A percentile compares a stretch with the other conserved stretches of the same genome.
Conservation (phyloP, 306 rosid species). For the Mimosa bimucronata region DNA sequence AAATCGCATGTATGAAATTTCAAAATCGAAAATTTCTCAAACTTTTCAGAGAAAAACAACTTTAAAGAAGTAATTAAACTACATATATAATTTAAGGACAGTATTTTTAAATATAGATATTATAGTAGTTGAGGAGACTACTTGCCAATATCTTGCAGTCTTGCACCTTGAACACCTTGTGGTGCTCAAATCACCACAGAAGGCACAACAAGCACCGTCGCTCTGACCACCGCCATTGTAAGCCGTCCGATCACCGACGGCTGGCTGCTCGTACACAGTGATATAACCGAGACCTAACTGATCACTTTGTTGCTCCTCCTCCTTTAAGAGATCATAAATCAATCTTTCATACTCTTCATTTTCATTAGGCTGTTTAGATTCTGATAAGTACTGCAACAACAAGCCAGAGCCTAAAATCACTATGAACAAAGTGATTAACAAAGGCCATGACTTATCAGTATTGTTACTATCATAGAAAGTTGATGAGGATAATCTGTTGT, state of each 20-base stretch:
- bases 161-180: conserved; percentile 50
- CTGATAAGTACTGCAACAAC: neutral
- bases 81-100: neutral
- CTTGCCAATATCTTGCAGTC: conserved; percentile 48
- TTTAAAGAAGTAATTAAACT: neutral
- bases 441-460: neutral
- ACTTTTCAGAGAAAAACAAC: neutral
- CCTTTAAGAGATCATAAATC: neutral
- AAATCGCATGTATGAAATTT: neutral
- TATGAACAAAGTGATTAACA: neutral
- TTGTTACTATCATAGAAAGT: neutral
- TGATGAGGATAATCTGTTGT: neutral
- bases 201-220: conserved; percentile 34
- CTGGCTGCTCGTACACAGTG: neutral
- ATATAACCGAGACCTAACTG: neutral
- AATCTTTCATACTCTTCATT: conserved; percentile 13
- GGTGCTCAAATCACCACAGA: conserved; percentile 35
- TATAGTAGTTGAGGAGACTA: neutral
- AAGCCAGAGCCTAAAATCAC: conserved; percentile 12
- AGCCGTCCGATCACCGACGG: neutral
- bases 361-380: neutral
- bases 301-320: neutral
- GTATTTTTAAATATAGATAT: neutral
- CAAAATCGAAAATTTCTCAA: neutral
- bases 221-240: neutral